phyloP scores from a whole-genome alignment of 495 filamentous ascomycete species.

The Talaromyces borbonicus region DNA sequence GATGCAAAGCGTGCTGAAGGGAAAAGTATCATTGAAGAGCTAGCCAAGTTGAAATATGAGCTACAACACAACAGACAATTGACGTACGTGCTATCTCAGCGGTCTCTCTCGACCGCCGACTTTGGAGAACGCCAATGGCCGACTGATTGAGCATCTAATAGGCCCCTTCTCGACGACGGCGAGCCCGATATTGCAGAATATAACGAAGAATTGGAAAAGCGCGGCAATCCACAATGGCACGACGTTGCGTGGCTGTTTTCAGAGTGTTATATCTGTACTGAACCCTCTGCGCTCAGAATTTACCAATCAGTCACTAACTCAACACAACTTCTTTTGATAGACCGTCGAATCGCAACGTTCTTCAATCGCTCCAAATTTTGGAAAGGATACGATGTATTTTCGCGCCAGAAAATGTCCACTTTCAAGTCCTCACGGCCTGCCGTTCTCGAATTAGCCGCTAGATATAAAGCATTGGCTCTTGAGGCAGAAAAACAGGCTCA shows the following conservation, averaged over 20 bases:
- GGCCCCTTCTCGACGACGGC: constrained; percentile 76
- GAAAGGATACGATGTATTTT: constrained; percentile 90
- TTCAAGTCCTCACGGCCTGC: constrained; percentile 89
- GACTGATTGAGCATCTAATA: constrained; percentile 19
- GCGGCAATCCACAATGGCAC: constrained; percentile 72
- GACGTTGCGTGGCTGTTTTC: constrained; percentile 76
- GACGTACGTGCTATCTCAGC: constrained; percentile 44
- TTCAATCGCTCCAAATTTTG: constrained; percentile 75
- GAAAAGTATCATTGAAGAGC: constrained; percentile 69
- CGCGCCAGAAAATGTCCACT: constrained; percentile 81
- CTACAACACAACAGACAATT: constrained; percentile 80
- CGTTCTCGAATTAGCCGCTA: constrained; percentile 74
- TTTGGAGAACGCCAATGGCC: too few species aligned
- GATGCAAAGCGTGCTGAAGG: constrained; percentile 64
- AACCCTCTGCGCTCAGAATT: constrained; percentile 11
- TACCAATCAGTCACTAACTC: neutral
- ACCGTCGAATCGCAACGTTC: constrained; percentile 62
- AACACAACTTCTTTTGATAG: too few species aligned
- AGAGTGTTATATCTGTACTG: constrained; percentile 94
- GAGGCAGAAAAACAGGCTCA: constrained; percentile 38
- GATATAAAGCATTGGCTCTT: constrained; percentile 56
- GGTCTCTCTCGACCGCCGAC: neutral
- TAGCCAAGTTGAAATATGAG: constrained; percentile 88
- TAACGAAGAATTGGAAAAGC: constrained; percentile 71
- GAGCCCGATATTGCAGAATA: constrained; percentile 67